Evolutionary conservation across 1,284 basidiomycete genomes (phyloP), one percentile per base, ranked within the genome.

Genomic region (Austroboletus niveus): DNA sequence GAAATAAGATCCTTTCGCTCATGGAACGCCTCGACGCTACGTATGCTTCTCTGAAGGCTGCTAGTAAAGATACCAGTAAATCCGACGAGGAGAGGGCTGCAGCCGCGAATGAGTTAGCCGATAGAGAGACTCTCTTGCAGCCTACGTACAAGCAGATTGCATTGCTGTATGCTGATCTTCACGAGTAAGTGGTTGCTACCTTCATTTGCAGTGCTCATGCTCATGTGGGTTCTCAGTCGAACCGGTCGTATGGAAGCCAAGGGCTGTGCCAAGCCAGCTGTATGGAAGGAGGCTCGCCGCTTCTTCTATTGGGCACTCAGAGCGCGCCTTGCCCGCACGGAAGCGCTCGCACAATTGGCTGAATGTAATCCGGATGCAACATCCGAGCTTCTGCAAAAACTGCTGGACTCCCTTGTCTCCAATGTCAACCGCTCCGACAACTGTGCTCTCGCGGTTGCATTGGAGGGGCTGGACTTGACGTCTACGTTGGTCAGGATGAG

Each of bases 211-310:
- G 47, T 41, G 10, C 14, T 24, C 39, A 45, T 54, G 38, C 53
- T 65, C 45, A 59, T 57, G 48, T 24, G 49, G 45, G 55, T 57
- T 57, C 54, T 57, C 62, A 96, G 95, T 73, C 91, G 94, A 51
- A 82, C 87, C 42, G 95, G 94, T 54, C 92, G 96, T 55, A 98
- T 99, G 96, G 92, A 97, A 74, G 95, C 95, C 29, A 98, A 98
- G 74, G 95, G 94, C 17, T 97, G 89, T 66, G 94, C 89, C 42
- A 89, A 82, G 64, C 79, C 84, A 31, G 84, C 82, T 53, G 82
- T 86, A 52, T 97, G 95, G 94, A 88, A 89, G 69, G 82, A 93
- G 57, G 86, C 94, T 44, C 87, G 96, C 57, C 81, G 92, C 57
- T 84, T 89, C 70, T 98, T 99, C 82, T 99, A 98, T 79, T 96